phyloP scores from a whole-genome alignment of 192 early-diverging fungal genomes.

The Podila epicladia region DNA sequence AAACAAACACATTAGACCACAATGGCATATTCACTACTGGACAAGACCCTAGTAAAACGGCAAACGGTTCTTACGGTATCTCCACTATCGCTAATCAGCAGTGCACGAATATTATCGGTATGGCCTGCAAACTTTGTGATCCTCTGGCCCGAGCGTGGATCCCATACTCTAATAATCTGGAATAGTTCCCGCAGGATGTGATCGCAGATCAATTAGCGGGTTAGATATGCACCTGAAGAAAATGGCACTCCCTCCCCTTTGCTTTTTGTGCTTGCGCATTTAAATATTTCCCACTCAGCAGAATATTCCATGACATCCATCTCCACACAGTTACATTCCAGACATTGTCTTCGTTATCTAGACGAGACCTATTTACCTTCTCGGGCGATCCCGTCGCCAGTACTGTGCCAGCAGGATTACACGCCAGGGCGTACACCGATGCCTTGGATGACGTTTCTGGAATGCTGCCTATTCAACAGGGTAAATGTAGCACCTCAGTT shows the following conservation, averaged over 20 bases:
- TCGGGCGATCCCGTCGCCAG: conserved; percentile 95
- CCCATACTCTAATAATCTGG: conserved; percentile 89
- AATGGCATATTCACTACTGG: background rate
- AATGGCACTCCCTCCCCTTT: too few relatives aligned
- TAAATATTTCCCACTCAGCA: background rate
- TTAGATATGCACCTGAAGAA: background rate
- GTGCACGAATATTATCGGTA: conserved; percentile 93
- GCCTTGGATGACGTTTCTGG: conserved; percentile 66
- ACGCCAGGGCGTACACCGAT: conserved; percentile 90
- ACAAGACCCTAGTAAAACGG: background rate
- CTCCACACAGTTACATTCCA: too few relatives aligned
- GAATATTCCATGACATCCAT: too few relatives aligned
- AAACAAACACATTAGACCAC: background rate
- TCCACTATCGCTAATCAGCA: conserved; percentile 90
- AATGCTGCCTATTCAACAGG: conserved; percentile 34
- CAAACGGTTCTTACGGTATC: conserved; percentile 65
- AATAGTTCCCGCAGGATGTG: background rate
- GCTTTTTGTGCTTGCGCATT: too few relatives aligned
- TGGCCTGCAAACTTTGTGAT: conserved; percentile 89
- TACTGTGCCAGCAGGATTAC: conserved; percentile 79
- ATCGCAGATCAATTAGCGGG: background rate
- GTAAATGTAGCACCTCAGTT: too few relatives aligned
- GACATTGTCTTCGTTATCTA: too few relatives aligned
- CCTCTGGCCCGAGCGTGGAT: conserved; percentile 77
- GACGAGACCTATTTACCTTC: conserved; percentile 58